Conservation (phyloP, 805 yeast species). For the Starmerella apis region DNA sequence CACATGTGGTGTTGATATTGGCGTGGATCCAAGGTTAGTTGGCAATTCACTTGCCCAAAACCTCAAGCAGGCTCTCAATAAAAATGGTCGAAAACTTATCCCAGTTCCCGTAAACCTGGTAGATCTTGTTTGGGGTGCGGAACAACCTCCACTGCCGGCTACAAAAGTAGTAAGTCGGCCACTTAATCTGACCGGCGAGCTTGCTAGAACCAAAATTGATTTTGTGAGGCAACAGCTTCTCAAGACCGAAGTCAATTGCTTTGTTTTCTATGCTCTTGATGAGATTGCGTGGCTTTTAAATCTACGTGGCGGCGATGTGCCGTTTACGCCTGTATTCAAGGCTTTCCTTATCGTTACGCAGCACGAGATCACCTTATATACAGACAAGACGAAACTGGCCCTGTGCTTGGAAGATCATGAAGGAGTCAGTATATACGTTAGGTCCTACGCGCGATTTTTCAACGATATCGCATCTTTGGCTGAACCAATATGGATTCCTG, state of each 20-base stretch:
- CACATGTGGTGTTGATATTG: constrained; percentile 43
- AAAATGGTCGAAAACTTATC: constrained; percentile 36
- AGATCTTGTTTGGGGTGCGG: constrained; percentile 59
- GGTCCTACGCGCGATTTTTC: constrained; percentile 13
- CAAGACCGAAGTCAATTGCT: constrained; percentile 31
- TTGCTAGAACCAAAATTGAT: constrained; percentile 45
- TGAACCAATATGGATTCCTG: constrained; percentile 41
- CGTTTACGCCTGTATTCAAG: constrained; percentile 78
- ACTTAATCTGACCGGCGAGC: constrained; percentile 53
- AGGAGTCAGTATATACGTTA: constrained; percentile 4
- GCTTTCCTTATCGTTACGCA: constrained; percentile 47
- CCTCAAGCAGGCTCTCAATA: constrained; percentile 24
- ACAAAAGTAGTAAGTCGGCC: constrained; percentile 44
- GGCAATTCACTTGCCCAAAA: constrained; percentile 29
- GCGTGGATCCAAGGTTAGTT: constrained; percentile 74
- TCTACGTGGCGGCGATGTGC: constrained; percentile 72
- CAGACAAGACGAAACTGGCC: constrained; percentile 31
- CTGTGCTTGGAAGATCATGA: constrained; percentile 18
- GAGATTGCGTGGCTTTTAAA: constrained; percentile 89
- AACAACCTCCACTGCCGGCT: constrained; percentile 51
- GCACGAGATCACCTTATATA: constrained; percentile 40
- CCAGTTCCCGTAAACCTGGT: constrained; percentile 56
- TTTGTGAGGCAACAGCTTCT: constrained; percentile 31
- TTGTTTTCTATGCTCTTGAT: constrained; percentile 62
- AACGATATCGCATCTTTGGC: neutral